Evolutionary conservation across 768 basidiomycete species (phyloP).

Genomic region (Trametes coccinea): DNA sequence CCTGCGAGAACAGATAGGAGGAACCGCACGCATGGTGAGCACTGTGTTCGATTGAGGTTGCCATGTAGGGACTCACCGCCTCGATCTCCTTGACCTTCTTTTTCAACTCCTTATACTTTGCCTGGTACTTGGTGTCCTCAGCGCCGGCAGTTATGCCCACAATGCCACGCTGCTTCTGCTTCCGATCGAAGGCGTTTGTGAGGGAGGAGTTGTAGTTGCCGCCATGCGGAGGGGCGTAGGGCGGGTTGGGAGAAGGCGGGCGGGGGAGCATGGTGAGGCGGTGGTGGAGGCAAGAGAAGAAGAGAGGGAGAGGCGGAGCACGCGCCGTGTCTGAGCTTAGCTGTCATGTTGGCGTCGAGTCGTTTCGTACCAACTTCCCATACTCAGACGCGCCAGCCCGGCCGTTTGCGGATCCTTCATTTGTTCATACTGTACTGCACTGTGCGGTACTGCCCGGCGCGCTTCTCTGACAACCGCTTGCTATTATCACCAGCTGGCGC

Average conservation of each 20-base stretch:
- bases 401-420: conserved; percentile 28
- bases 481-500: no score
- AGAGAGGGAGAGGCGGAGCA: conserved; percentile 34
- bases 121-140: conserved; percentile 84
- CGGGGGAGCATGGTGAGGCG: conserved; percentile 61
- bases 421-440: not conserved
- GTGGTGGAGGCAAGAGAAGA: conserved; percentile 44
- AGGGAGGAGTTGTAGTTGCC: conserved; percentile 8
- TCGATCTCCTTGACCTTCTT: conserved; percentile 88
- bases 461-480: no score
- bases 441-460: not conserved
- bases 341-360: conserved; percentile 39
- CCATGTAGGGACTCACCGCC: conserved; percentile 48
- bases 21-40: conserved; percentile 4
- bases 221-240: conserved; percentile 20
- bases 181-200: conserved; percentile 12
- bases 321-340: conserved; percentile 21
- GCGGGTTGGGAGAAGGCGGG: conserved; percentile 43
- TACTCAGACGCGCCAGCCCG: conserved; percentile 40
- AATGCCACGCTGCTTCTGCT: conserved; percentile 23
- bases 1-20: conserved; percentile 43
- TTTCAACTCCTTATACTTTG: conserved; percentile 87
- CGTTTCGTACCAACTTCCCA: conserved; percentile 35
- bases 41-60: not conserved
- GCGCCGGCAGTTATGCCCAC: conserved; percentile 72